Percentiles rank a stretch among this genome's conserved stretches.
phyloP scores from a whole-genome alignment of 2,329 filamentous ascomycete species.

The Stachybotrys echinatus region DNA sequence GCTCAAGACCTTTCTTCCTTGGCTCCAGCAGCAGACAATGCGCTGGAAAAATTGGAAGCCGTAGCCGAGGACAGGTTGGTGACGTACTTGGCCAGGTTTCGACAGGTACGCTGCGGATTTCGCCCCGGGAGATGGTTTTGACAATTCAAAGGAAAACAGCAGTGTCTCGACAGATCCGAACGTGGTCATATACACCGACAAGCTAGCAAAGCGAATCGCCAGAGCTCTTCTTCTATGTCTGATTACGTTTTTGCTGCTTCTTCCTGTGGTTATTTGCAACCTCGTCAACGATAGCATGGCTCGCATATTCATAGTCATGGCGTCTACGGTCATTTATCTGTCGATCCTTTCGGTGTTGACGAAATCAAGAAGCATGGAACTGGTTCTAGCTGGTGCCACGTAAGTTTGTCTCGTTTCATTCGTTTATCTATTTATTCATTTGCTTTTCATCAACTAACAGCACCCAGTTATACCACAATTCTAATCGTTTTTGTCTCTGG shows the following conservation, averaged over 20 bases:
- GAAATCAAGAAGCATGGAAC: neutral
- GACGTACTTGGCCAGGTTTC: neutral
- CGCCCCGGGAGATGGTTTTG: too few relatives aligned
- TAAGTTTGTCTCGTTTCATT: too few relatives aligned
- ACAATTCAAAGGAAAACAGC: too few relatives aligned
- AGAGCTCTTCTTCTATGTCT: neutral
- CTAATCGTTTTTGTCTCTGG: neutral
- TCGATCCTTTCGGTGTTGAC: neutral
- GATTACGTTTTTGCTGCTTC: neutral
- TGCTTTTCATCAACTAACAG: conserved; percentile 37
- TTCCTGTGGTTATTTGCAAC: neutral
- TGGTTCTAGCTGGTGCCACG: neutral
- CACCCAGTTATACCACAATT: neutral
- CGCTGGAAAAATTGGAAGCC: neutral
- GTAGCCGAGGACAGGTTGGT: neutral
- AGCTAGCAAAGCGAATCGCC: neutral
- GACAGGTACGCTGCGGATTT: conserved; percentile 7
- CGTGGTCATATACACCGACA: neutral
- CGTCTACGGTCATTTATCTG: neutral
- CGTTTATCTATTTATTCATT: conserved; percentile 22
- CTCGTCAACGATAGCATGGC: neutral
- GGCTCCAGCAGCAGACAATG: neutral
- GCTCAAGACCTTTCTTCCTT: conserved; percentile 33
- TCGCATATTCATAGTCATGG: neutral
- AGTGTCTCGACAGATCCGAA: neutral